Base-by-base conservation (phyloP, 2,329 filamentous ascomycete species). In the Penicillium sp. region DNA sequence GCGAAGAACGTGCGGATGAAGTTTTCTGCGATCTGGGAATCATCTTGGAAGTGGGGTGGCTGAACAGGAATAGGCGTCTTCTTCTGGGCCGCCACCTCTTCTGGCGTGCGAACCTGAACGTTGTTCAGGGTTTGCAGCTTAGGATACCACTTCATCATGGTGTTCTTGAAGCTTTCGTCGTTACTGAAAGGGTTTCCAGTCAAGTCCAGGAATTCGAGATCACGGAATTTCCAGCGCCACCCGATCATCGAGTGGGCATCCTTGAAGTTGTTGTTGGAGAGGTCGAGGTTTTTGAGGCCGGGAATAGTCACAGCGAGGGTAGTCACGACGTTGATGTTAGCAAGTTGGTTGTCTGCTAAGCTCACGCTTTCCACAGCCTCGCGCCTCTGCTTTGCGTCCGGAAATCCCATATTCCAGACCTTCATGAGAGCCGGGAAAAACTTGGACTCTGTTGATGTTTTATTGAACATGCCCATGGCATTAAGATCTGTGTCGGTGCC, bases 351-450 rank as follows among this genome's bases (percentile, higher is more conserved):
- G 71, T 86, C 85, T 19, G 89, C 87, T 13, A 99, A 83, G 37
- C 88, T 90, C 66, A 98, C 88, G 69, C 91, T 93, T 62, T 88
- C 80, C 49, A 99, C 88, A 4, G 89, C 88, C 47, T 92, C 88
- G 49, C 87, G 84, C 73, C 93, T 93, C 49, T 89, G 87, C 58
- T 88, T 81, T 13, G 83, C 71, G 2, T 84, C 87, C 64, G 88
- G 87, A 78, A 96, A 96, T 19, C 89, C 83, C 59, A 85, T 79
- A 52, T 96, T 87, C 71, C 90, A 92, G 47, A 97, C 87, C 57
- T 86, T 87, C 90, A 98, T 96, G 60, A 98, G 81, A 1, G 90
- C 93, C 52, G 90, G 90, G 77, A 98, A 97, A 60, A 96, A 90
- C 73, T 97, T 99, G 61, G 89, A 84, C 46, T 90, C 87, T 1